Percentiles rank a stretch among this genome's conserved stretches.
Conservation (phyloP, 805 yeast species). For the Kodamaea laetipori region DNA sequence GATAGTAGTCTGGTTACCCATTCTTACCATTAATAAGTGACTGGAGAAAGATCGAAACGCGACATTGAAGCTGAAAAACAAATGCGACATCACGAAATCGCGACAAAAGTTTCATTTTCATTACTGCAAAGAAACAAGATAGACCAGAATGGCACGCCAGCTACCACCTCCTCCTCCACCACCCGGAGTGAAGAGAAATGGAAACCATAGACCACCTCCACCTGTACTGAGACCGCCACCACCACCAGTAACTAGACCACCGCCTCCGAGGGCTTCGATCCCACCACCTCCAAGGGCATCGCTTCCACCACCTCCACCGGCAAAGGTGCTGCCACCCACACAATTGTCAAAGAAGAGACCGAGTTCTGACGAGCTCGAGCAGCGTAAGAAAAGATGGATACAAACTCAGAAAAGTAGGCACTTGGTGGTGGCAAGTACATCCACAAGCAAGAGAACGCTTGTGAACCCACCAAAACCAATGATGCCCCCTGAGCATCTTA, state of each 20-base stretch:
- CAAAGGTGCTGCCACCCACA: slow-evolving; percentile 10
- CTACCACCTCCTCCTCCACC: slow-evolving; percentile 9
- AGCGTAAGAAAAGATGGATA: slow-evolving; percentile 59
- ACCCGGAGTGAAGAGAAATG: slow-evolving; percentile 1
- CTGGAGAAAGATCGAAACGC: not conserved
- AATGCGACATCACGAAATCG: no score
- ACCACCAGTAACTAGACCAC: slow-evolving; percentile 11
- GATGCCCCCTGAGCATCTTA: slow-evolving; percentile 91
- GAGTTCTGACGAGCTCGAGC: slow-evolving; percentile 31
- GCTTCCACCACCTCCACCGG: slow-evolving; percentile 12
- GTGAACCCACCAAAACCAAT: slow-evolving; percentile 67
- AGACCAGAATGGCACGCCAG: slow-evolving; percentile 2
- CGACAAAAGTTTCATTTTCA: no score
- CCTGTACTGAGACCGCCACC: slow-evolving; percentile 7
- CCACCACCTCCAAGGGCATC: slow-evolving; percentile 16
- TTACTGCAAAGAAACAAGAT: no score
- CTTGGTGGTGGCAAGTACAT: slow-evolving; percentile 21
- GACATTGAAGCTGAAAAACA: no score
- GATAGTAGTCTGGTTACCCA: not conserved
- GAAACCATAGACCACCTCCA: slow-evolving; percentile 5
- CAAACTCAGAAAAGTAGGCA: slow-evolving; percentile 62
- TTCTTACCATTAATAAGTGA: not conserved
- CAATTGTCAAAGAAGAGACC: slow-evolving; percentile 11
- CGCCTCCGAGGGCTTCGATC: slow-evolving; percentile 5
- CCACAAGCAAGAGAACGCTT: slow-evolving; percentile 41